Base-by-base conservation (phyloP, 2,329 filamentous ascomycete genomes). In the Apiospora pterosperma region DNA sequence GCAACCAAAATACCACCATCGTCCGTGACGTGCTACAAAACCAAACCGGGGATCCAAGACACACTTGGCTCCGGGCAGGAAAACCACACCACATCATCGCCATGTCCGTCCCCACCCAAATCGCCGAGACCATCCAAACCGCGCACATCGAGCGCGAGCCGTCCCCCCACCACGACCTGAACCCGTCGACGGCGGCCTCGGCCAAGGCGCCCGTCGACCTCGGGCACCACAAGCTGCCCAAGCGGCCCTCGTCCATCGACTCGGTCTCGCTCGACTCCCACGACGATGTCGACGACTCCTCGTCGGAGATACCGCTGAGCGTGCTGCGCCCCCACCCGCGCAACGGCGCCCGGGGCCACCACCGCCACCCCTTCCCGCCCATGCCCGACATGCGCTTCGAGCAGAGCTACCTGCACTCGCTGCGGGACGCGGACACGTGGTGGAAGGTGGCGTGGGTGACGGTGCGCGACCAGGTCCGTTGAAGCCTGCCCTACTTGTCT, bases 361-460 rank as follows among this genome's bases (percentile, higher is more conserved):
- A n/a, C n/a, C n/a, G n/a, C n/a, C 28, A 34, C 28, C 48, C 31
- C 16, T 74, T 89, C 63, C 86, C 85, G 36, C 86, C 88, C 10
- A 85, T 97, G 74, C 93, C 94, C 4, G 96, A 99, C 80, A 82
- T 99, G 69, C 88, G 96, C 52, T 98, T 98, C 79, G 96, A 99
- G 81, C 96, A 99, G 85, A 97, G 94, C 83, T 99, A 99, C 78
- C 85, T 99, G 63, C 90, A 92, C 72, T 97, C 93, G 79, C 91
- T 99, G 71, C 87, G 90, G 69, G 84, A 88, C 64, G 93, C 93
- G 39, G 87, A 96, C 69, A 89, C 88, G 28, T 94, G 90, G 88
- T 90, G 91, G 81, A 88, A 88, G 76, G 87, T 99, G 36, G 84
- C 87, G 8, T 91, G 90, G 81, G 95, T 99, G 70, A 99, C 96